Base-by-base conservation (phyloP, 148 eudicot species). In the Silene conica region DNA sequence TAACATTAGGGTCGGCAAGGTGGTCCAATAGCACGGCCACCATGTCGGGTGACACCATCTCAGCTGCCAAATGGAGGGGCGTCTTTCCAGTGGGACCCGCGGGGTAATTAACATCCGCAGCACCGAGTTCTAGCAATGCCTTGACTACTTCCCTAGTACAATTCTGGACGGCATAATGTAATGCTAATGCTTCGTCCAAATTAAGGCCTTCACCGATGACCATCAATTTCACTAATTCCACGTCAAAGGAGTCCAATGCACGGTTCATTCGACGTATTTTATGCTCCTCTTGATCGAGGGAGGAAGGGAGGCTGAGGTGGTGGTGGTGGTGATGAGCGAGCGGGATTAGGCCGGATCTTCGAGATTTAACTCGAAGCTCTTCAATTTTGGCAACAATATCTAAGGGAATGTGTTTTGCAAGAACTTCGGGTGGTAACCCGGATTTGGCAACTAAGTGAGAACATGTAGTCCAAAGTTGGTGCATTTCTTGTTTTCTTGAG, bases 41-140 rank as follows among this genome's bases (percentile, higher is more conserved):
- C 98, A 95, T 92, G 78, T 95, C 99, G 0, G 99, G 96, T 3
- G 92, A 90, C 23, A 95, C 97, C 99, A 92, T 89, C 79, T 95
- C 97, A 0, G 99, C 89, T 0, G 97, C 99, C n/a, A 89, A 28
- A 70, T 95, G 99, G 3, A 95, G 88, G 1, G 99, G 97, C 0
- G 96, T 87, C 54, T 92, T 95, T 0, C 96, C 97, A 0, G 87
- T 80, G 1, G 92, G 97, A 0, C 99, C 99, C 0, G 92, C 97
- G 0, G 89, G 90, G 80, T 85, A 90, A 75, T 95, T 90, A 0
- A 95, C 99, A 25, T 95, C 93, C 0, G 94, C 97, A 0, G 97
- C 97, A 0, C 99, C 99, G 0, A 95, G 87, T 61, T 95, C 99
- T 0, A 95, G 88, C 59, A 95, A 55, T 0, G 99, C 99, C 70